Percentiles rank a stretch among this genome's conserved stretches.
phyloP scores from a whole-genome alignment of 495 filamentous ascomycete genomes.

The Pyrenopolyporus hunteri region DNA sequence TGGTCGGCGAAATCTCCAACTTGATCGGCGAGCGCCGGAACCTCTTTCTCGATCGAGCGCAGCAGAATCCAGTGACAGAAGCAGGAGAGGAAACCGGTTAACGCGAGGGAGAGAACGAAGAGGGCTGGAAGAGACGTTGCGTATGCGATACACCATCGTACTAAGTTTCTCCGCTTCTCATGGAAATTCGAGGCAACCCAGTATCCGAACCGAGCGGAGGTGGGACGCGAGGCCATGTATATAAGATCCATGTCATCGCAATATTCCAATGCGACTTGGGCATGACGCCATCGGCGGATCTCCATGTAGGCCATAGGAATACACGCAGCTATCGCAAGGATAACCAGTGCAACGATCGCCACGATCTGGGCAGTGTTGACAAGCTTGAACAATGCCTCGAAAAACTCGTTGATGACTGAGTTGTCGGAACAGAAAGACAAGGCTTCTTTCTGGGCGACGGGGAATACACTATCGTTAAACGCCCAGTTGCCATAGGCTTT shows the following conservation, averaged over 20 bases:
- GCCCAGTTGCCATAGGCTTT: conserved; percentile 67
- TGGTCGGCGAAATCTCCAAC: conserved; percentile 83
- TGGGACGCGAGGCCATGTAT: conserved; percentile 83
- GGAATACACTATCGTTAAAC: conserved; percentile 79
- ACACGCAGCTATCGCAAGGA: conserved; percentile 73
- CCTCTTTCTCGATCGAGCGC: conserved; percentile 70
- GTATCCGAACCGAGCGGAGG: conserved; percentile 72
- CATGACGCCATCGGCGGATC: conserved; percentile 76
- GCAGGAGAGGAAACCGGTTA: conserved; percentile 85
- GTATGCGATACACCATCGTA: conserved; percentile 88
- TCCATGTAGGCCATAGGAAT: conserved; percentile 81
- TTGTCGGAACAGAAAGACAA: conserved; percentile 89
- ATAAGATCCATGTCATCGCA: conserved; percentile 86
- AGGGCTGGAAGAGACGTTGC: conserved; percentile 82
- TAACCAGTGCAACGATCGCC: conserved; percentile 72
- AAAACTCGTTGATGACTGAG: conserved; percentile 85
- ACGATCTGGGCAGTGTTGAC: conserved; percentile 68
- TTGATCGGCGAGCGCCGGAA: conserved; percentile 75
- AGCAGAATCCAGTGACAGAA: conserved; percentile 85
- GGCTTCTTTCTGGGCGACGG: conserved; percentile 77
- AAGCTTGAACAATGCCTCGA: conserved; percentile 68
- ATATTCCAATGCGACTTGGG: conserved; percentile 65
- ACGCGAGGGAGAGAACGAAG: conserved; percentile 81
- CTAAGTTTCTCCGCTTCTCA: conserved; percentile 69
- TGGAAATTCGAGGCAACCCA: conserved; percentile 72